Evolutionary conservation across 2,329 filamentous ascomycete species (phyloP), one percentile per base, ranked within the genome.

Genomic region (Atkinsonella hypoxylon): DNA sequence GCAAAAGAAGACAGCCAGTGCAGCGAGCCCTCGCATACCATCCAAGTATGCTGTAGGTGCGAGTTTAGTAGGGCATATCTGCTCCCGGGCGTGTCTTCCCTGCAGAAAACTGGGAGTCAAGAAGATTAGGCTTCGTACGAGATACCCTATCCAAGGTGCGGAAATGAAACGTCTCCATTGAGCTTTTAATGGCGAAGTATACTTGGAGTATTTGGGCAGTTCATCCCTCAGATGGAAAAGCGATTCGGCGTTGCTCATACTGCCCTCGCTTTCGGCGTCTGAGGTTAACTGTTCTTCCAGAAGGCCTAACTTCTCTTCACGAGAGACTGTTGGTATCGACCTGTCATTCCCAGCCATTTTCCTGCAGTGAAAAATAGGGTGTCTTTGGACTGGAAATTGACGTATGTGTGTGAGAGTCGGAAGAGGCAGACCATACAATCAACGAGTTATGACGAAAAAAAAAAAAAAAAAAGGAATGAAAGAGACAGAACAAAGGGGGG

Each of bases 31-130:
- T 54, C 77, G 71, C 68, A 80, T 74, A 53, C 77, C 77, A 56
- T 80, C 77, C 45, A 80, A 74, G 56, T 80, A 79, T 8, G 77
- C 70, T 9, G 77, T 80, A 15, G 77, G 76, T 36, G 68, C 61
- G n/a, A 74, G 63, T 45, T 68, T 69, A 22, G 68, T 62, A 4
- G 66, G 61, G n/a, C 66, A 66, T 47, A 65, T 64, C 46, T 68
- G 64, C 49, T 73, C 69, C 39, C 70, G 63, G 34, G 65, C 65
- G 51, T 71, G 61, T 30, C 68, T 67, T 45, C 69, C 66, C 47
- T 76, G 73, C 44, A 77, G 56, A 56, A 78, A 78, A 61, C 71
- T 75, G n/a, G 76, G 76, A n/a, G 75, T 60, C 15, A 78, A 61
- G 58, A 77, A 77, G 56, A 73, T 58, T 54, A 59, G 58, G 22